Evolutionary conservation across 148 eudicot genomes (phyloP).

Genomic region (Vaccinium myrtillus): DNA sequence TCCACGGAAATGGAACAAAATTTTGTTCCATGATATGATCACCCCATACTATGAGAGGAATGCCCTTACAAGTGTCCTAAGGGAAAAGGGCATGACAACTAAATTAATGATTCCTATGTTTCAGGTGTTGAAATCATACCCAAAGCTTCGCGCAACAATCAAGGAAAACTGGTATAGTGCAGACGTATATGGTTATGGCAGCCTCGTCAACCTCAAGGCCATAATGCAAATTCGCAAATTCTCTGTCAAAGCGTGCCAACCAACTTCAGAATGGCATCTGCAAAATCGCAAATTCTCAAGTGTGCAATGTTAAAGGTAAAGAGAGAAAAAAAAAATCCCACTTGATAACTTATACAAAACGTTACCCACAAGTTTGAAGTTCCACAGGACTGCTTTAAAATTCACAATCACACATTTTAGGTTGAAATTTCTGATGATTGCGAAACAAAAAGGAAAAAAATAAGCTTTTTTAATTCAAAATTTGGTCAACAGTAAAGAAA

Average conservation of each 20-base stretch:
- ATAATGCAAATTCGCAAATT: too few species aligned
- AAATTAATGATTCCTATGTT: neutral
- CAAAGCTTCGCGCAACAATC: slow-evolving; percentile 98
- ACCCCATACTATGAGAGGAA: neutral
- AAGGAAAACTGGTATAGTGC: slow-evolving; percentile 74
- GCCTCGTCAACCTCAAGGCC: slow-evolving; percentile 81
- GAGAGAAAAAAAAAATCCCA: neutral
- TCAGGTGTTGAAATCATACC: slow-evolving; percentile 48
- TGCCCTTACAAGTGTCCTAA: neutral
- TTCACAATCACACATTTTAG: neutral
- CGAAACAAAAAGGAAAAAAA: neutral
- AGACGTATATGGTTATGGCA: slow-evolving; percentile 70
- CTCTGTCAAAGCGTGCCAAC: slow-evolving; percentile 93
- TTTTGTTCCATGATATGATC: neutral
- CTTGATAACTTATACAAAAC: neutral
- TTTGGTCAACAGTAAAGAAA: neutral
- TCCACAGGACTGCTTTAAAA: neutral
- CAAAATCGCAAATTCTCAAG: slow-evolving; percentile 18
- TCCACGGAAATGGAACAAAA: neutral
- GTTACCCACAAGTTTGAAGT: neutral
- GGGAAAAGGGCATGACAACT: neutral
- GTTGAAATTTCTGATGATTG: neutral
- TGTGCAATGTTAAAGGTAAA: neutral
- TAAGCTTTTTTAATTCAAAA: neutral
- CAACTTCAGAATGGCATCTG: slow-evolving; percentile 98